These are phyloP conservation scores for Diatrype stigma DNA, from an alignment of 2,329 filamentous ascomycete genomes.

Conservation along the genomic window DNA sequence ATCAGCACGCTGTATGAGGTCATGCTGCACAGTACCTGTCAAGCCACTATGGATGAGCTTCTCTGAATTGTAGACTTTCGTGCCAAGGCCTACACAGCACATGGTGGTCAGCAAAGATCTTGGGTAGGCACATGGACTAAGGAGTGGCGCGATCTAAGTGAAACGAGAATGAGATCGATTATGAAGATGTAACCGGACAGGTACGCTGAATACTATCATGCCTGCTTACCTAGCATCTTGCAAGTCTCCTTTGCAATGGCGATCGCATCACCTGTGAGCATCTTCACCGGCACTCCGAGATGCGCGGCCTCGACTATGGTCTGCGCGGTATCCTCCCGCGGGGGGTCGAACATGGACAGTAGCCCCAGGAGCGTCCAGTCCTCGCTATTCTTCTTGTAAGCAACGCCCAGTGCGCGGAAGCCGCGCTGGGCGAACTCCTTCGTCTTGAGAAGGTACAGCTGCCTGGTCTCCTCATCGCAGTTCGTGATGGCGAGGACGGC, in stretches of 20 bases:
- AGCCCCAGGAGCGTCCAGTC: slow-evolving; percentile 71
- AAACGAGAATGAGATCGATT: too few relatives aligned
- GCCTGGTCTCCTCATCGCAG: slow-evolving; percentile 60
- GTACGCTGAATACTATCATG: too few relatives aligned
- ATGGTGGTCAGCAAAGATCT: too few relatives aligned
- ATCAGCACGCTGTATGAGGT: slow-evolving; percentile 70
- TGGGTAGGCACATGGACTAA: too few relatives aligned
- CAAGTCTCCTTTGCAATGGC: slow-evolving; percentile 78
- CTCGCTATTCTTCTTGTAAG: slow-evolving; percentile 72
- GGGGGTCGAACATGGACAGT: slow-evolving; percentile 77
- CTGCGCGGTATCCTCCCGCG: slow-evolving; percentile 73
- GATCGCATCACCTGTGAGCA: slow-evolving; percentile 77
- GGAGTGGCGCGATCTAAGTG: too few relatives aligned
- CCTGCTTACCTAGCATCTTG: slow-evolving; percentile 62
- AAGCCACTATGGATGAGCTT: slow-evolving; percentile 74
- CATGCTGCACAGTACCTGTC: slow-evolving; percentile 67
- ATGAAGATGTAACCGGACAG: too few relatives aligned
- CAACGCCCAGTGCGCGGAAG: slow-evolving; percentile 77
- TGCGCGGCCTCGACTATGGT: slow-evolving; percentile 73
- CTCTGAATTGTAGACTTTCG: slow-evolving; percentile 78
- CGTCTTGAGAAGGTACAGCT: slow-evolving; percentile 68
- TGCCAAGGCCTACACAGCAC: slow-evolving; percentile 46
- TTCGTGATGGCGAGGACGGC: slow-evolving; percentile 67
- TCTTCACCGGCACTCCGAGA: slow-evolving; percentile 74
- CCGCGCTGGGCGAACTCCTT: slow-evolving; percentile 73